Percentiles rank a stretch among this genome's conserved stretches.
These are phyloP conservation scores for Xylariaceae sp. DNA, from an alignment of 2,329 filamentous ascomycete species.

Conservation along the genomic window DNA sequence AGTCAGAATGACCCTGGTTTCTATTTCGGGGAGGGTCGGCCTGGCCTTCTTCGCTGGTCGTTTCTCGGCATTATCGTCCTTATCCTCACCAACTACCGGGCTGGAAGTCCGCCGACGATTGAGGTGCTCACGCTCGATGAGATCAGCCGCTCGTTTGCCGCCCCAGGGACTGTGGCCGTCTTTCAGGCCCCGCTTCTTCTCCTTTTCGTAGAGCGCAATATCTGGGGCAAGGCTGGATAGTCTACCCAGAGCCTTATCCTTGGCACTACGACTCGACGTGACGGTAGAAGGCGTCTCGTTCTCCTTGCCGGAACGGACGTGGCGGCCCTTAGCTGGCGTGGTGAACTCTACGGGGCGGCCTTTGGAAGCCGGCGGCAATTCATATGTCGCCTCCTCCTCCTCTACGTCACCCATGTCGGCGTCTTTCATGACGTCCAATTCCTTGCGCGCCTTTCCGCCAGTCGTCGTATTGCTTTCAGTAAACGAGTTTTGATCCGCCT, in stretches of 20 bases:
- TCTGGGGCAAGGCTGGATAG: conserved; percentile 76
- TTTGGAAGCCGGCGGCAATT: conserved; percentile 27
- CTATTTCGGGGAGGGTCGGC: conserved; percentile 57
- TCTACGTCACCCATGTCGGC: conserved; percentile 33
- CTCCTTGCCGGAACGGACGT: conserved; percentile 63
- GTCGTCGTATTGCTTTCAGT: conserved; percentile 41
- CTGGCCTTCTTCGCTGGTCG: conserved; percentile 59
- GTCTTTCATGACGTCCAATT: conserved; percentile 42
- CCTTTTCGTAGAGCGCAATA: conserved; percentile 86
- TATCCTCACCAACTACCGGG: conserved; percentile 26
- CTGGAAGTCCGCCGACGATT: conserved; percentile 35
- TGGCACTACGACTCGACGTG: conserved; percentile 77
- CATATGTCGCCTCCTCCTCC: conserved; percentile 25
- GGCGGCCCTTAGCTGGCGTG: conserved; percentile 49
- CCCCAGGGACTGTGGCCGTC: conserved; percentile 50
- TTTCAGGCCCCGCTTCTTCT: conserved; percentile 68
- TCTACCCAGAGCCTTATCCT: conserved; percentile 72
- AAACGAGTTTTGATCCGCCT: conserved; percentile 47
- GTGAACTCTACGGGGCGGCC: conserved; percentile 33
- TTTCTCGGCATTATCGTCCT: conserved; percentile 40
- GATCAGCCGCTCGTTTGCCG: conserved; percentile 56
- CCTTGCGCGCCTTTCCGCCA: conserved; percentile 35
- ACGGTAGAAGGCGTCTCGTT: conserved; percentile 69
- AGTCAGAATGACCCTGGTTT: conserved; percentile 74
- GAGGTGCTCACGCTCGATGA: conserved; percentile 46